A percentile compares a stretch with the other conserved stretches of the same genome.
Conservation (phyloP, 371 early-diverging fungal genomes). For the Mortierella sp. region DNA sequence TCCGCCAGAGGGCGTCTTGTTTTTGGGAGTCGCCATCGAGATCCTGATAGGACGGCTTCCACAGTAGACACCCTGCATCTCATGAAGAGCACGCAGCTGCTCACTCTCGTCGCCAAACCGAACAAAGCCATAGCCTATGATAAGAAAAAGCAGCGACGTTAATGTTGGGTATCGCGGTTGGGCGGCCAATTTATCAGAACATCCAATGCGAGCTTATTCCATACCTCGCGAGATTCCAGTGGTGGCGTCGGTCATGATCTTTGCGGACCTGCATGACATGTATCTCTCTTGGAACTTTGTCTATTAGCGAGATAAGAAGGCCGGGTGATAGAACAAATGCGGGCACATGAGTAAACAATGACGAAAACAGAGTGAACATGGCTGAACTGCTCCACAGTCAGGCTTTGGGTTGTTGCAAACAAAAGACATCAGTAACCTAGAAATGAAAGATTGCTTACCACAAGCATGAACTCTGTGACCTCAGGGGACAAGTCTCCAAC, state of each 20-base stretch:
- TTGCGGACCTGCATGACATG: constrained; percentile 80
- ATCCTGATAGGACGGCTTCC: constrained; percentile 89
- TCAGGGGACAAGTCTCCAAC: constrained; percentile 89
- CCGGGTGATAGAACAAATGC: not conserved
- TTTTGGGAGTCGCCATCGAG: constrained; percentile 88
- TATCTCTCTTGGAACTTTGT: constrained; percentile 74
- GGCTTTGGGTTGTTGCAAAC: not conserved
- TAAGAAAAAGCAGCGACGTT: not conserved
- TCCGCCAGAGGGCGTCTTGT: constrained; percentile 42
- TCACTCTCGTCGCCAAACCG: constrained; percentile 82
- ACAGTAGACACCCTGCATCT: constrained; percentile 83
- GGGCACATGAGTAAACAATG: not conserved
- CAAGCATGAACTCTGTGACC: constrained; percentile 77
- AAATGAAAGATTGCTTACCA: constrained; percentile 62
- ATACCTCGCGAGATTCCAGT: constrained; percentile 78
- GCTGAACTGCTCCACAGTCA: not conserved
- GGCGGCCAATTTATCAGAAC: too few relatives aligned
- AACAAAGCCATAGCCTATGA: constrained; percentile 87
- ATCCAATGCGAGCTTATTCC: not conserved
- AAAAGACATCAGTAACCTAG: constrained; percentile 11
- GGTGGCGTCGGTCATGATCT: constrained; percentile 84
- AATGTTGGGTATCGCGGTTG: not conserved
- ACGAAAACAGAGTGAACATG: not conserved
- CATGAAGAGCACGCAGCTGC: constrained; percentile 78
- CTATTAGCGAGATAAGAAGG: constrained; percentile 22